Conservation (phyloP, 306 rosid species). For the Medicago arabica region DNA sequence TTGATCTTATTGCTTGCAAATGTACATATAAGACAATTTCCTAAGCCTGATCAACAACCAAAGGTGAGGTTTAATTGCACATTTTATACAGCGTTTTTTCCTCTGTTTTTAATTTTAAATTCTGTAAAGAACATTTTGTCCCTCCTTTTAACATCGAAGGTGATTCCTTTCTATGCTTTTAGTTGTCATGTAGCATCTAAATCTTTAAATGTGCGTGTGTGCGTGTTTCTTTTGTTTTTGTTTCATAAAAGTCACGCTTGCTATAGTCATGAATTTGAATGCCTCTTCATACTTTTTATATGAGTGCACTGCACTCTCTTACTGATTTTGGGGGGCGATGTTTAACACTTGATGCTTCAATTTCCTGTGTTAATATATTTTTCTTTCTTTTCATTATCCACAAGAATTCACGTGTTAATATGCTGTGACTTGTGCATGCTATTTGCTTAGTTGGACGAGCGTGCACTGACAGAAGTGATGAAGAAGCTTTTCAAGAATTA, state of each 20-base stretch:
- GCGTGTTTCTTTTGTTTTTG: background rate
- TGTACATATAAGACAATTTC: slow-evolving; percentile 94
- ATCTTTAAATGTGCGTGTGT: background rate
- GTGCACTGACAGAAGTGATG: slow-evolving; percentile 95
- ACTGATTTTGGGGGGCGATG: background rate
- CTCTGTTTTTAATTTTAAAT: background rate
- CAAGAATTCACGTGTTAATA: slow-evolving; percentile 20
- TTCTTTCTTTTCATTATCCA: slow-evolving; percentile 13
- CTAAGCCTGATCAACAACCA: slow-evolving; percentile 97
- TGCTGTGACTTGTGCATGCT: slow-evolving; percentile 45
- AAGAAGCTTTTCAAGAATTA: slow-evolving; percentile 98
- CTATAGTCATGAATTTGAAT: background rate
- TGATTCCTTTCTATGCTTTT: background rate
- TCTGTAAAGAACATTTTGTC: background rate
- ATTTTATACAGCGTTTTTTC: background rate
- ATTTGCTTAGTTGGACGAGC: slow-evolving; percentile 86
- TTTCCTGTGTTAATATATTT: slow-evolving; percentile 22
- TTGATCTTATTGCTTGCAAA: slow-evolving; percentile 92
- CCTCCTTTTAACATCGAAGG: background rate
- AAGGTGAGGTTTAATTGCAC: slow-evolving; percentile 64
- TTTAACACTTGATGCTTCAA: slow-evolving; percentile 11
- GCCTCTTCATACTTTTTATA: background rate
- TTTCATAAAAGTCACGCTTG: background rate
- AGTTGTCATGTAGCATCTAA: slow-evolving; percentile 2
- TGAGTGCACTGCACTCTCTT: background rate